These are phyloP conservation scores for Jacaranda copaia DNA, from an alignment of 257 asterid genomes.

Conservation along the genomic window DNA sequence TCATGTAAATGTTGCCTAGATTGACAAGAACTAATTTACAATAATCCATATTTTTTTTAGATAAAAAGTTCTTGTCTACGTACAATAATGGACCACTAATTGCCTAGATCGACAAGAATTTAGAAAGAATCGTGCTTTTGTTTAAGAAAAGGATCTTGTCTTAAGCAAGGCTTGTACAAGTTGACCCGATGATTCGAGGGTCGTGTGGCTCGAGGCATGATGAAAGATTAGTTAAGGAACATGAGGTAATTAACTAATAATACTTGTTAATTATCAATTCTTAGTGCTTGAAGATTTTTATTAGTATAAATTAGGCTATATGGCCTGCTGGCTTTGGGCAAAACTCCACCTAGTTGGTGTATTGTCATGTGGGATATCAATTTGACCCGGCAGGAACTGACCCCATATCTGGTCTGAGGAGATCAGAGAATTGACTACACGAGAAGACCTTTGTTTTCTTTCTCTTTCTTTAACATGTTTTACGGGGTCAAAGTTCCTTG, in stretches of 20 bases:
- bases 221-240: constrained; percentile 24
- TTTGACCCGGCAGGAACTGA: constrained; percentile 52
- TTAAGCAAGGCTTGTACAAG: constrained; percentile 34
- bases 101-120: constrained; percentile 34
- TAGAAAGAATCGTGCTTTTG: neutral
- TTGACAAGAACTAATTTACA: constrained; percentile 23
- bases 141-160: constrained; percentile 35
- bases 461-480: constrained; percentile 41
- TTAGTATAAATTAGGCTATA: neutral
- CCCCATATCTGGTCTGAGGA: constrained; percentile 36
- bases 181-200: constrained; percentile 32
- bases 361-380: constrained; percentile 34
- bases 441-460: constrained; percentile 32
- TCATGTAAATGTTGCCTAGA: neutral
- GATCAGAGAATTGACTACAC: constrained; percentile 39
- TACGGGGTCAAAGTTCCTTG: no score
- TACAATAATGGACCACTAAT: neutral
- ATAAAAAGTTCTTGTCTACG: constrained; percentile 14
- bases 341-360: constrained; percentile 37
- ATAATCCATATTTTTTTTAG: constrained; percentile 1
- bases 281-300: constrained; percentile 44
- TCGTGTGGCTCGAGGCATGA: constrained; percentile 63
- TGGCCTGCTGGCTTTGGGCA: constrained; percentile 25
- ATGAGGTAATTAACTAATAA: constrained; percentile 14
- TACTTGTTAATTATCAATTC: constrained; percentile 17